These are phyloP conservation scores for Albifimbria verrucaria DNA, from an alignment of 2,329 filamentous ascomycete genomes.

Conservation along the genomic window DNA sequence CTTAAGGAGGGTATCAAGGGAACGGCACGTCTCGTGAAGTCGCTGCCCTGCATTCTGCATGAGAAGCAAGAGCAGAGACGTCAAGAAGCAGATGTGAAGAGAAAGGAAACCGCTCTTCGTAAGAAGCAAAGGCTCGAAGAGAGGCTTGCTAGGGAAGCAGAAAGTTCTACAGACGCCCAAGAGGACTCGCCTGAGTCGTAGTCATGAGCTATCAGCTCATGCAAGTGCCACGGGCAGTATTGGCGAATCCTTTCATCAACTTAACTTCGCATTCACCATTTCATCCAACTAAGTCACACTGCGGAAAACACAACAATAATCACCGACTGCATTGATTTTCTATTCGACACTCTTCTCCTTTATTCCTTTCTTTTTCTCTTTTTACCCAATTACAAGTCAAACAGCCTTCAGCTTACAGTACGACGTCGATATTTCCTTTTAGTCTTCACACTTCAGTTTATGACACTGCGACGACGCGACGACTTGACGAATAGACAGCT, in stretches of 20 bases:
- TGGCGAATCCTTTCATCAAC: too few relatives aligned
- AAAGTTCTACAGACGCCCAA: conserved; percentile 6
- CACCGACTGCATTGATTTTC: too few relatives aligned
- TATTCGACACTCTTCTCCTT: too few relatives aligned
- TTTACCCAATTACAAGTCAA: too few relatives aligned
- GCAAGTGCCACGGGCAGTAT: too few relatives aligned
- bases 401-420: too few relatives aligned
- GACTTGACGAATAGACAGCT: neutral
- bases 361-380: too few relatives aligned
- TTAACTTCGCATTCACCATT: too few relatives aligned
- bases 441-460: neutral
- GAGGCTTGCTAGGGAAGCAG: conserved; percentile 21
- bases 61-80: conserved; percentile 32
- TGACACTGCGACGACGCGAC: neutral
- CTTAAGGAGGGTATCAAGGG: conserved; percentile 30
- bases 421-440: too few relatives aligned
- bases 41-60: conserved; percentile 30
- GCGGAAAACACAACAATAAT: too few relatives aligned
- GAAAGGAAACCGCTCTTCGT: conserved; percentile 25
- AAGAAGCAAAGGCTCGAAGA: conserved; percentile 33
- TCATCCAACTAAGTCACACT: too few relatives aligned
- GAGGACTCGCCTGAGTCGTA: neutral
- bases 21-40: conserved; percentile 25
- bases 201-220: neutral
- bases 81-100: conserved; percentile 24